Percentiles rank a stretch among this genome's conserved stretches.
These are phyloP conservation scores for Daphne laureola DNA, from an alignment of 441 rosid species.

Conservation along the genomic window DNA sequence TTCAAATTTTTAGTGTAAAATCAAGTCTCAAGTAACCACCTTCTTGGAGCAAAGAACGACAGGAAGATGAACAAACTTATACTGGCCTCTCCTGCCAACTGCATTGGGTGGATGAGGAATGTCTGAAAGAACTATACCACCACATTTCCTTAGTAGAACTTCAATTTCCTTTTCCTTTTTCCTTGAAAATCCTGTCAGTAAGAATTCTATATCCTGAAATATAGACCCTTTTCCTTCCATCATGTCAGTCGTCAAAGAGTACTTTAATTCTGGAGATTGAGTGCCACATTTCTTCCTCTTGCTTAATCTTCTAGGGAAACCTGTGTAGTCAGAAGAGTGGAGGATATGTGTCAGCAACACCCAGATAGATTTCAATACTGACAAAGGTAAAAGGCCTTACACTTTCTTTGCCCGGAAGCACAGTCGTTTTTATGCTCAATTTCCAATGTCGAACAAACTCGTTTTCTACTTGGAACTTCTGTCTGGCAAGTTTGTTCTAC, in stretches of 20 bases:
- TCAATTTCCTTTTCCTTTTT: constrained; percentile 41
- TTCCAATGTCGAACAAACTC: constrained; percentile 31
- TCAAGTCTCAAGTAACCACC: constrained; percentile 25
- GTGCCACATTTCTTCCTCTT: constrained; percentile 24
- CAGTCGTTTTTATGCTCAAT: constrained; percentile 16
- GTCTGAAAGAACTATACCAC: constrained; percentile 47
- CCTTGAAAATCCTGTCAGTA: constrained; percentile 59
- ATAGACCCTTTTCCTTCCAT: constrained; percentile 24
- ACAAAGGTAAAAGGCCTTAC: constrained; percentile 18
- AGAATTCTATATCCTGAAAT: constrained; percentile 42
- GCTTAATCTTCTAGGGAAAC: constrained; percentile 17
- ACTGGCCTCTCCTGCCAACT: constrained; percentile 23
- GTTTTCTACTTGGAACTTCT: constrained; percentile 25
- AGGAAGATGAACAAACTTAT: constrained; percentile 28
- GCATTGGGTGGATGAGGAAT: constrained; percentile 35
- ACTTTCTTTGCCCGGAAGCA: constrained; percentile 14
- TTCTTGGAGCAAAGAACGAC: constrained; percentile 44
- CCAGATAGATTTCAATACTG: not conserved
- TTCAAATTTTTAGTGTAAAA: not conserved
- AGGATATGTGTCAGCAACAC: constrained; percentile 3
- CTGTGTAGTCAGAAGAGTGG: constrained; percentile 7
- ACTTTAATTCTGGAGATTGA: constrained; percentile 16
- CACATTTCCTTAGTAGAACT: constrained; percentile 36
- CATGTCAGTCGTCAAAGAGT: constrained; percentile 9
- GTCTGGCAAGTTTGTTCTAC: constrained; percentile 2